A percentile compares a stretch with the other conserved stretches of the same genome.
phyloP scores from a whole-genome alignment of 352 stramenopile species.

The Globisporangium sylvaticum region DNA sequence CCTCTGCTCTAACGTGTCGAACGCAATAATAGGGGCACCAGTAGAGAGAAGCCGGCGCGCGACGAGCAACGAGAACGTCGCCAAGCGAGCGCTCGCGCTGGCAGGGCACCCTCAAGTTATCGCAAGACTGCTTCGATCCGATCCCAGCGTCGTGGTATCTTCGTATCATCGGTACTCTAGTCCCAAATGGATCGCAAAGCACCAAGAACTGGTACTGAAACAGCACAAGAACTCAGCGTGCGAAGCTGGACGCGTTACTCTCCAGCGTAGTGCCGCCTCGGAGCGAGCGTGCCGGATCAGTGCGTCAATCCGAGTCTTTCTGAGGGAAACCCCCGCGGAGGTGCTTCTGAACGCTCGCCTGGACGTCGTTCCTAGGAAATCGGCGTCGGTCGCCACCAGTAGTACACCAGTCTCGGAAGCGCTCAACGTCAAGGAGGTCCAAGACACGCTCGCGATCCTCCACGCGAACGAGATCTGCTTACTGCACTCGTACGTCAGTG shows the following conservation, averaged over 20 bases:
- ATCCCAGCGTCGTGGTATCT: not conserved
- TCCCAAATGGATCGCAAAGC: slow-evolving; percentile 2
- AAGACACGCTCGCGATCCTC: not conserved
- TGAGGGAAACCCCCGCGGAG: not conserved
- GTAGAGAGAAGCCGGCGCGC: not conserved
- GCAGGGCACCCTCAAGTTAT: not conserved
- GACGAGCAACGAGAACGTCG: not conserved
- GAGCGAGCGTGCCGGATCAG: not conserved
- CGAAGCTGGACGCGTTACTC: too few species aligned
- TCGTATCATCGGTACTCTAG: slow-evolving; percentile 1
- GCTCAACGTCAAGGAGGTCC: not conserved
- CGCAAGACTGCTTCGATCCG: not conserved
- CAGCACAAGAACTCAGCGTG: not conserved
- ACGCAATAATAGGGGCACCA: too few species aligned
- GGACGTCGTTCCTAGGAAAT: not conserved
- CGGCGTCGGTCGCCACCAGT: not conserved
- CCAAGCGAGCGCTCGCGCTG: not conserved
- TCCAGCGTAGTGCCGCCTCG: not conserved
- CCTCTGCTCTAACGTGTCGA: not conserved
- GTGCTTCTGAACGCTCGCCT: not conserved
- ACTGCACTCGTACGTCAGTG: slow-evolving; percentile 1
- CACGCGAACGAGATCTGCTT: slow-evolving; percentile 2
- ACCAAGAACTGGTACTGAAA: not conserved
- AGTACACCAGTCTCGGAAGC: too few species aligned
- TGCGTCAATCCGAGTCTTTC: not conserved